Evolutionary conservation across 345 rosid species (phyloP), one percentile per base, ranked within the genome.

Genomic region (Hevea brasiliensis): DNA sequence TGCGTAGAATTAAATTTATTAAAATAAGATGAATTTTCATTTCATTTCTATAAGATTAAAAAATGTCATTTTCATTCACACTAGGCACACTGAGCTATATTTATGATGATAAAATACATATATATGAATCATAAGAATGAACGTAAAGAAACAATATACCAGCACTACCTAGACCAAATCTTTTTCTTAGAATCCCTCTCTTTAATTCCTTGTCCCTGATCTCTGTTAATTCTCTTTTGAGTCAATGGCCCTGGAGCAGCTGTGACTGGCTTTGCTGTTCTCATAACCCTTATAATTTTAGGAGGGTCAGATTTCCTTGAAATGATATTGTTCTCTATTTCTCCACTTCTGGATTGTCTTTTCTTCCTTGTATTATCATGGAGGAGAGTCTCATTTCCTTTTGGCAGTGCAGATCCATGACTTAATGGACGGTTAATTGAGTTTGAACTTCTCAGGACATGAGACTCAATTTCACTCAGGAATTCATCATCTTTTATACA

Each of bases 251-350:
- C 88, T 59, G 80, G 87, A 71, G 62, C 77, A 29, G 80, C 73
- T 42, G 78, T 32, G 32, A 24, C 85, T 32, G 86, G 85, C 75
- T 84, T 89, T 58, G 82, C 61, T 40, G 94, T 67, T 84, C 93
- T 90, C 68, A 65, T 53, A 24, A 81, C 72, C 72, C 87, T 87
- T 26, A 87, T 61, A 40, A 84, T 63, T 76, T 79, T 90, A 2
- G 94, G 96, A 32, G 98, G 98, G 63, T 92, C 96, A 50, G 97
- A 92, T 75, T 85, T 92, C 78, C 95, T 86, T 55, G 80, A 78
- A 40, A 67, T 44, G 47, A 73, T 61, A 72, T 80, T 73, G 86
- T 91, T 94, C 83, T 94, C 97, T 53, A 89, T 74, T 73, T 94
- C 98, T 20, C 89, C 88, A 78, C 88, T 80, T 81, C 97, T 88